Base-by-base conservation (phyloP, 2,329 filamentous ascomycete species). In the Dothidotthia symphoricarpi region DNA sequence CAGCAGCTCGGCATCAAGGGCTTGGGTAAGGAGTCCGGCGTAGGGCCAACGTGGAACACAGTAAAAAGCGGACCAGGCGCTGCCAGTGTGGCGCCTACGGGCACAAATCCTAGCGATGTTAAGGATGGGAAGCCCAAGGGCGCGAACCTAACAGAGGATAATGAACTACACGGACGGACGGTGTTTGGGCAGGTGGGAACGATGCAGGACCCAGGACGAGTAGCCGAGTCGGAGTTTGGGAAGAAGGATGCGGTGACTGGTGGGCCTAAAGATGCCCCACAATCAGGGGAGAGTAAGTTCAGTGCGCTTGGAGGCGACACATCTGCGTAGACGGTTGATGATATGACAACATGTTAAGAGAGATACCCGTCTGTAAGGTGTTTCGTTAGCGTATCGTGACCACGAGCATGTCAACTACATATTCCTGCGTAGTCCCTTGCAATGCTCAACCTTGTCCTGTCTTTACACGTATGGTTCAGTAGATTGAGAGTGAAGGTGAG, bases 131-230 rank as follows among this genome's bases (percentile, higher is more conserved):
- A 73, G 59, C 75, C 76, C 4, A 72, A 78, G 47, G 77, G 77
- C 11, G 66, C 61, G 39, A 75, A 78, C 50, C 47, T 80, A 35
- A 70, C 54, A 1, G 75, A 78, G 45, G 73, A 72, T 16, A 25
- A 34, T 1, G 36, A 53, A 9, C 24, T 62, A 11, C 38, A 43
- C 11, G 59, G 57, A 0, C 50, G 59, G 33, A 46, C 25, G 2
- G 47, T 47, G 38, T 53, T 55, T 45, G 51, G 43, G 1, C 73
- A 78, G 16, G 75, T 82, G 43, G 79, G 79, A 2, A 68, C 69
- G 2, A 61, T 73, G 45, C 69, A 78, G 27, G 80, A 83, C 50
- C 78, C 80, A 3, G 73, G 72, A 3, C 66, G 78, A 19, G 51
- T 64, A 13, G 78, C 76, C 6, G 58, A 75, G 58, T 36, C 51